Evolutionary conservation across 192 early-diverging fungal species (phyloP).

Genomic region (Coemansia sp.): DNA sequence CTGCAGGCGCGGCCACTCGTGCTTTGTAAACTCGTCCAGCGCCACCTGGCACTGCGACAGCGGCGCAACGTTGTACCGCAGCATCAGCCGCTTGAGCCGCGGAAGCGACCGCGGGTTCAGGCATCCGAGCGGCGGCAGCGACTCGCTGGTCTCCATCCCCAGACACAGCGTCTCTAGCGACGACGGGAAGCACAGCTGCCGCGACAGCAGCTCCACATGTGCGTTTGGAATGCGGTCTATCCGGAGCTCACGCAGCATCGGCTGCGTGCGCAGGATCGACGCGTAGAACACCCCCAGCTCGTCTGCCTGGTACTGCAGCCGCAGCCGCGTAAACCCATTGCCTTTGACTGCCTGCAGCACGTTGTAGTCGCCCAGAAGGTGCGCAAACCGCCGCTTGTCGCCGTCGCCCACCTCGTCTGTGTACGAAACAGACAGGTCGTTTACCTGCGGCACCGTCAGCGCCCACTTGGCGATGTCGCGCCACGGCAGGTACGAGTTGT

Average conservation of each 20-base stretch:
- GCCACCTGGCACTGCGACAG: slow-evolving; percentile 42
- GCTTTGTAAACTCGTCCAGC: slow-evolving; percentile 45
- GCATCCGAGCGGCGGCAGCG: slow-evolving; percentile 42
- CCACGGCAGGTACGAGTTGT: slow-evolving; percentile 56
- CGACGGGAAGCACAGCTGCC: slow-evolving; percentile 51
- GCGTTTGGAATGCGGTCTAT: slow-evolving; percentile 47
- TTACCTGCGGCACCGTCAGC: slow-evolving; percentile 25
- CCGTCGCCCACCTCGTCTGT: slow-evolving; percentile 37
- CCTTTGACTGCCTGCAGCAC: slow-evolving; percentile 38
- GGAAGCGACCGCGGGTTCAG: slow-evolving; percentile 50
- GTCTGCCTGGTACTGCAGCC: slow-evolving; percentile 55
- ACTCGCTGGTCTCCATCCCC: slow-evolving; percentile 49
- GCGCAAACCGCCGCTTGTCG: slow-evolving; percentile 46
- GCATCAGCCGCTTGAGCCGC: slow-evolving; percentile 45
- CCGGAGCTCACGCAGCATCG: slow-evolving; percentile 45
- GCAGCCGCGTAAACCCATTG: slow-evolving; percentile 35
- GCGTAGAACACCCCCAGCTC: slow-evolving; percentile 56
- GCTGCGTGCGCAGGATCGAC: slow-evolving; percentile 49
- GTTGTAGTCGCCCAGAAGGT: slow-evolving; percentile 53
- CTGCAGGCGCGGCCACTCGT: slow-evolving; percentile 51
- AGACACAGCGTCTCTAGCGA: slow-evolving; percentile 51
- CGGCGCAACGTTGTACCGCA: slow-evolving; percentile 49
- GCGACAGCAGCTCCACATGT: slow-evolving; percentile 43
- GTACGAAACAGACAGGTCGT: slow-evolving; percentile 49
- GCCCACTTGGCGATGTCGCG: slow-evolving; percentile 55